Conservation (phyloP, 345 rosid genomes). For the Aquilaria malaccensis region DNA sequence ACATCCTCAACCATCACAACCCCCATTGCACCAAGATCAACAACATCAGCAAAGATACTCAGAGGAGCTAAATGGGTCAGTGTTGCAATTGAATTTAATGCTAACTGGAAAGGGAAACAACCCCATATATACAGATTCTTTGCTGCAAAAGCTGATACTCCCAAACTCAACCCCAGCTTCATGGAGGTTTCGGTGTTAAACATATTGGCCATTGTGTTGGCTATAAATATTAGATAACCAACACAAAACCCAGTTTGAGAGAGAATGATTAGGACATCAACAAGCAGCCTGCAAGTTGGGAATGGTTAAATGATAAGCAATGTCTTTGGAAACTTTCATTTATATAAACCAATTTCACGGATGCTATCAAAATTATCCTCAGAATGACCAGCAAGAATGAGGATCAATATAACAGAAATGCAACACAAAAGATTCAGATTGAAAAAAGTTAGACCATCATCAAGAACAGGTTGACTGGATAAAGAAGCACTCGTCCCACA, state of each 20-base stretch:
- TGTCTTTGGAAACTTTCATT: too few species aligned
- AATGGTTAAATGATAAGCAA: too few species aligned
- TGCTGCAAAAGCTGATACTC: constrained; percentile 38
- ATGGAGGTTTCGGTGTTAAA: constrained; percentile 23
- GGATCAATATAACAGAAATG: too few species aligned
- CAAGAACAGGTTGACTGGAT: neutral
- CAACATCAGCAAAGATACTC: constrained; percentile 87
- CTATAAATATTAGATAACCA: constrained; percentile 75
- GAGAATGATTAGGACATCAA: constrained; percentile 59
- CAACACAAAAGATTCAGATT: neutral
- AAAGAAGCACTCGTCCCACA: too few species aligned
- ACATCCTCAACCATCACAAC: constrained; percentile 60
- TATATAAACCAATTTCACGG: neutral
- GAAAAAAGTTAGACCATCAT: neutral
- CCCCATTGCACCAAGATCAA: constrained; percentile 74
- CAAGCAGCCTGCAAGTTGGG: constrained; percentile 42
- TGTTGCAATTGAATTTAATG: constrained; percentile 58
- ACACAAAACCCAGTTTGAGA: constrained; percentile 84
- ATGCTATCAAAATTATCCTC: neutral
- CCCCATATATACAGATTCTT: constrained; percentile 64
- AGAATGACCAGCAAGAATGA: neutral
- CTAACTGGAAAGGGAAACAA: constrained; percentile 79
- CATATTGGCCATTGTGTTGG: constrained; percentile 45
- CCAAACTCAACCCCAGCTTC: constrained; percentile 17
- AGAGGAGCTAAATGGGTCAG: constrained; percentile 85